A percentile compares a stretch with the other conserved stretches of the same genome.
Evolutionary conservation across 2,329 filamentous ascomycete genomes (phyloP).

Genomic region (Leptosphaerulina australis): DNA sequence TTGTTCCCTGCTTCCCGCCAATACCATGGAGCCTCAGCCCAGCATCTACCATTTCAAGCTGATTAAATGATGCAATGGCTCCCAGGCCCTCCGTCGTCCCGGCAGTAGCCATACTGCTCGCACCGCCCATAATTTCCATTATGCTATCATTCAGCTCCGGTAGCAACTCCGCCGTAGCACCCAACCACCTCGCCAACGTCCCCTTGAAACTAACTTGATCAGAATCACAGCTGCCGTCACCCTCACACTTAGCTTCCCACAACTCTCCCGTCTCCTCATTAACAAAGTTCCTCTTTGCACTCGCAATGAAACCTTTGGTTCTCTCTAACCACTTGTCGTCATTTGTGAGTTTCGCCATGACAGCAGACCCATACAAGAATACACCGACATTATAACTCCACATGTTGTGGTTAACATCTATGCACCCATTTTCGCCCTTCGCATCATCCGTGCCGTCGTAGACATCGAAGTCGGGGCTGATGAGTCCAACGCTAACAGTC

Average conservation of each 20-base stretch:
- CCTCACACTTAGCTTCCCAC: conserved; percentile 68
- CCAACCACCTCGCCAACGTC: conserved; percentile 36
- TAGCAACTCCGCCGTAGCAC: conserved; percentile 29
- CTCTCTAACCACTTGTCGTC: conserved; percentile 29
- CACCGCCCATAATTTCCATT: conserved; percentile 17
- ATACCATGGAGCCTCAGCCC: conserved; percentile 25
- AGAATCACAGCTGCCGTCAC: conserved; percentile 61
- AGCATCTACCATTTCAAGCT: conserved; percentile 28
- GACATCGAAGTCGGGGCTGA: conserved; percentile 56
- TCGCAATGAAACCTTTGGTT: conserved; percentile 46
- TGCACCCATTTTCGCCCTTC: conserved; percentile 52
- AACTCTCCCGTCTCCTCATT: conserved; percentile 27
- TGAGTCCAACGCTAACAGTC: conserved; percentile 54
- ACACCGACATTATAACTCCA: conserved; percentile 59
- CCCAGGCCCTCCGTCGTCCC: conserved; percentile 17
- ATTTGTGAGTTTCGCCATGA: conserved; percentile 30
- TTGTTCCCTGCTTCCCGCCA: conserved; percentile 22
- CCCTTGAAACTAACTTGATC: conserved; percentile 74
- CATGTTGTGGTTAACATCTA: conserved; percentile 50
- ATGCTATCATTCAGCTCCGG: conserved; percentile 26
- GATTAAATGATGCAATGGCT: conserved; percentile 24
- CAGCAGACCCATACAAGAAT: conserved; percentile 56
- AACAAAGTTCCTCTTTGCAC: conserved; percentile 33
- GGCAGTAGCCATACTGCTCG: conserved; percentile 14
- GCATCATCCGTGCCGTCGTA: conserved; percentile 57